Evolutionary conservation across 305 asterid genomes (phyloP), one percentile per base, ranked within the genome.

Genomic region (Solanum hybrid): DNA sequence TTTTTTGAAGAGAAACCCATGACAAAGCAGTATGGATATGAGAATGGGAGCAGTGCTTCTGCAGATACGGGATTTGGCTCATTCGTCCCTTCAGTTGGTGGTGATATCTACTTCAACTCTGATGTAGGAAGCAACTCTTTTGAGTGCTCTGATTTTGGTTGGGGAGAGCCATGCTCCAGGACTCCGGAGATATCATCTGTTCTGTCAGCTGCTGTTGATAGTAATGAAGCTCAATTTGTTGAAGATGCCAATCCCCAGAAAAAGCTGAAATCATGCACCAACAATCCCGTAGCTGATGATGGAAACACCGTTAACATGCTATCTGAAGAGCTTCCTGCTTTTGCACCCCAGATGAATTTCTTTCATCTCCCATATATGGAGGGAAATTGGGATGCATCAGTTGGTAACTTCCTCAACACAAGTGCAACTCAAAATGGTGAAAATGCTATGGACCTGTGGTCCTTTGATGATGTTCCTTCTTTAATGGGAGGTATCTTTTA

Each of bases 111-210:
- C 95, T 95, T 96, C 91, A 94, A 90, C 93, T 94, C 99, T 79
- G 98, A 97, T 86, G 98, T 95, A 79, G 98, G 96, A 68, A 97
- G 99, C 90, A 95, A 95, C 89, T 95, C 99, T 10, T 92, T 95
- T 26, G 98, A 95, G 57, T 94, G 98, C 94, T 94, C 98, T 6
- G 98, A 96, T 88, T 95, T 97, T 6, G 95, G 94, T 7, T 96
- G 97, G 98, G 97, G 95, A 38, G 99, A 95, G 3, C 94, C 92
- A 89, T 93, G 95, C 86, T 90, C 93, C 2, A 94, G 81, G 90
- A 94, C 98, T 89, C 97, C 98, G 0, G 99, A 97, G 93, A 96
- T 96, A 87, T 93, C 99, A 10, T 95, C 99, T 51, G 93, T 93
- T 78, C 93, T 95, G 85, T 93, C 98, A 1, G 90, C 96, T 82